phyloP scores from a whole-genome alignment of 371 early-diverging fungal species.

The Mortierella sp. region DNA sequence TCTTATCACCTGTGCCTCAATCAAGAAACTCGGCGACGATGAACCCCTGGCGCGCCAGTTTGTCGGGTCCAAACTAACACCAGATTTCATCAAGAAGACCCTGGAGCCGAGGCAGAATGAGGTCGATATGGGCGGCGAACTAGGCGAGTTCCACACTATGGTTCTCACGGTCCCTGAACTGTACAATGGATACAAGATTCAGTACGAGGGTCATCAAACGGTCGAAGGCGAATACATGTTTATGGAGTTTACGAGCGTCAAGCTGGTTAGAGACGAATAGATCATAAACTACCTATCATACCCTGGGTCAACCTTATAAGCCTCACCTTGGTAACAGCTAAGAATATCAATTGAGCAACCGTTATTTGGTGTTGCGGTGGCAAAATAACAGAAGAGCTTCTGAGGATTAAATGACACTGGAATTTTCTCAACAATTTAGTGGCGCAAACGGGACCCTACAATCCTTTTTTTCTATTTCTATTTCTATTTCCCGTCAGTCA shows the following conservation, averaged over 20 bases:
- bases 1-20: conserved; percentile 62
- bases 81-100: conserved; percentile 40
- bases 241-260: conserved; percentile 52
- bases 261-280: conserved; percentile 23
- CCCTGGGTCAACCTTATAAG: too few relatives aligned
- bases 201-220: conserved; percentile 37
- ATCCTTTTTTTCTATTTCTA: not conserved
- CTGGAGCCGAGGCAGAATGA: conserved; percentile 36
- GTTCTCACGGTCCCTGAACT: conserved; percentile 63
- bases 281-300: too few relatives aligned
- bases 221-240: conserved; percentile 59
- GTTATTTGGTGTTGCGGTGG: not conserved
- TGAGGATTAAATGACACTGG: not conserved
- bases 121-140: conserved; percentile 65
- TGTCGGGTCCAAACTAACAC: conserved; percentile 52
- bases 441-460: not conserved
- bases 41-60: conserved; percentile 33
- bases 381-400: not conserved
- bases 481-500: not conserved
- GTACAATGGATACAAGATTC: conserved; percentile 47
- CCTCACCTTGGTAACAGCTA: not conserved
- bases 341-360: not conserved
- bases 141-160: conserved; percentile 72
- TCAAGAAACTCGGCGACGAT: conserved; percentile 58
- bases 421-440: not conserved